Evolutionary conservation across 352 stramenopile genomes (phyloP).

Genomic region (Aphanomyces cochlioides): DNA sequence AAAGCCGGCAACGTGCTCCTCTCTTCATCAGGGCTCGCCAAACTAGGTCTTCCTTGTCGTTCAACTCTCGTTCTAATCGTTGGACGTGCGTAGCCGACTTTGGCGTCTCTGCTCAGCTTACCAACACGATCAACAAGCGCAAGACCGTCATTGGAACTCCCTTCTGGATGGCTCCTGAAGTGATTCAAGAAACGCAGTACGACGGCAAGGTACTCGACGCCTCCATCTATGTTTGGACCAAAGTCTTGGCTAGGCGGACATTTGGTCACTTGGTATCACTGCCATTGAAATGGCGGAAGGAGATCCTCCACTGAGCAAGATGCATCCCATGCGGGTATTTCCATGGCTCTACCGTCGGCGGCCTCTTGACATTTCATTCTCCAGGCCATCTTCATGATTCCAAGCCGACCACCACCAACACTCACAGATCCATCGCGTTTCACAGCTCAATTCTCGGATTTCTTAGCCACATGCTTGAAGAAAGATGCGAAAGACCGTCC

Average conservation of each 20-base stretch:
- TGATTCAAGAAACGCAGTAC: slow-evolving; percentile 85
- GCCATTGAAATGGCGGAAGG: slow-evolving; percentile 87
- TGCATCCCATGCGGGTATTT: slow-evolving; percentile 77
- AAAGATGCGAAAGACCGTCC: slow-evolving; percentile 58
- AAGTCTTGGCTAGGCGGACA: slow-evolving; percentile 40
- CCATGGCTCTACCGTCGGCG: neutral
- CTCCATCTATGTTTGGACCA: neutral
- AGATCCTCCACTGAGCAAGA: slow-evolving; percentile 71
- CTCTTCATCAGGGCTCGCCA: slow-evolving; percentile 56
- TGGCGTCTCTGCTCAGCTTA: slow-evolving; percentile 87
- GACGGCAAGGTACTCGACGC: slow-evolving; percentile 51
- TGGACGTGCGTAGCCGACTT: slow-evolving; percentile 57
- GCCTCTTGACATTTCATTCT: slow-evolving; percentile 2
- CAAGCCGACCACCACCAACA: slow-evolving; percentile 55
- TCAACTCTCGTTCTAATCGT: slow-evolving; percentile 5
- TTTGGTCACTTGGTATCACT: slow-evolving; percentile 86
- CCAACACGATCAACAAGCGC: slow-evolving; percentile 87
- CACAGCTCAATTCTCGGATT: slow-evolving; percentile 54
- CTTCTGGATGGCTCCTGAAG: slow-evolving; percentile 91
- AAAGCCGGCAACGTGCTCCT: slow-evolving; percentile 87
- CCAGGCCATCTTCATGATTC: slow-evolving; percentile 71
- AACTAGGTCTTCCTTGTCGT: slow-evolving; percentile 40
- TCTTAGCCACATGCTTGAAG: slow-evolving; percentile 57
- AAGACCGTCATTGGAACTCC: slow-evolving; percentile 87
- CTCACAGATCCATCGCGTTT: slow-evolving; percentile 43